A percentile compares a stretch with the other conserved stretches of the same genome.
Evolutionary conservation across 768 basidiomycete species (phyloP).

Genomic region (Podaxis sp.): DNA sequence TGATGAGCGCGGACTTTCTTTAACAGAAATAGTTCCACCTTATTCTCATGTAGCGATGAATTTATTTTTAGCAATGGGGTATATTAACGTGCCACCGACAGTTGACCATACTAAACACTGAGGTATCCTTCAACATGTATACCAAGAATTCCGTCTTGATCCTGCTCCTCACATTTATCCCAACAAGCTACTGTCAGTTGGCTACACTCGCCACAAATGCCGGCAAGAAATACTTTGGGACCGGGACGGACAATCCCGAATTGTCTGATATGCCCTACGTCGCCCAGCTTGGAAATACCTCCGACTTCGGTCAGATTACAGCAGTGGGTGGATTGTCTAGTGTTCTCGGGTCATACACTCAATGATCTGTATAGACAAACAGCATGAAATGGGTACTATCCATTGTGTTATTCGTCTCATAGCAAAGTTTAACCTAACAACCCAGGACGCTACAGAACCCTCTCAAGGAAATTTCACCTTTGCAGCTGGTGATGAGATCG

Average conservation of each 20-base stretch:
- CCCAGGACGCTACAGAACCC: constrained; percentile 50
- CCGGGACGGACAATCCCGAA: constrained; percentile 46
- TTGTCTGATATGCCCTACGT: constrained; percentile 39
- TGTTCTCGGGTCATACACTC: neutral
- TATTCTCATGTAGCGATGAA: neutral
- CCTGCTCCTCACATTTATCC: neutral
- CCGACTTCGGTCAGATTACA: constrained; percentile 43
- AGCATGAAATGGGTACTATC: constrained; percentile 47
- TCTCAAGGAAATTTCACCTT: constrained; percentile 47
- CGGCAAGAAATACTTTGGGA: constrained; percentile 47
- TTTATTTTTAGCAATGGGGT: neutral
- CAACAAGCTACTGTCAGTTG: neutral
- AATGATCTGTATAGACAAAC: constrained; percentile 27
- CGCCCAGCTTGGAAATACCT: constrained; percentile 32
- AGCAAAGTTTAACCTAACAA: neutral
- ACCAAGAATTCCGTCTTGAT: neutral
- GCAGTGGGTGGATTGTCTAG: constrained; percentile 25
- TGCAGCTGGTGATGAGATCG: constrained; percentile 42
- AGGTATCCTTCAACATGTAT: neutral
- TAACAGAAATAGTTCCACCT: neutral
- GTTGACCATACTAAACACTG: neutral
- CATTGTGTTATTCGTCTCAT: neutral
- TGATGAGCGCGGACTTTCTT: neutral
- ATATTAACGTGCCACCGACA: neutral
- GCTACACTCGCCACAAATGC: constrained; percentile 31